A percentile compares a stretch with the other conserved stretches of the same genome.
Evolutionary conservation across 371 early-diverging fungal species (phyloP).

Genomic region (Lichtheimia ornata): DNA sequence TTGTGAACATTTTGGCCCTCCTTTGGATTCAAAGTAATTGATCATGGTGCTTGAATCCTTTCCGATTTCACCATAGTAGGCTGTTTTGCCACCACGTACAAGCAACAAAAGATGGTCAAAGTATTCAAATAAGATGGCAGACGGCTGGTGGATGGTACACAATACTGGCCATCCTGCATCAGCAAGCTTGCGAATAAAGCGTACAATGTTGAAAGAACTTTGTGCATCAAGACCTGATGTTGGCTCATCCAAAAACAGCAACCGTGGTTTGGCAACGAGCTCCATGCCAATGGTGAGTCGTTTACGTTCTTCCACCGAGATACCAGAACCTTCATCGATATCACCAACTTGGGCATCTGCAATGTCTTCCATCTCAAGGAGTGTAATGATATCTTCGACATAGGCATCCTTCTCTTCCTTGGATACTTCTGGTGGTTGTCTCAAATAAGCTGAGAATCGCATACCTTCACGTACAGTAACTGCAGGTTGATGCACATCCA

Average conservation of each 20-base stretch:
- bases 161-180: constrained; percentile 60
- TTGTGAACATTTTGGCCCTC: constrained; percentile 55
- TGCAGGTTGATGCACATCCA: constrained; percentile 73
- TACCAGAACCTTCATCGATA: constrained; percentile 46
- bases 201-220: constrained; percentile 70
- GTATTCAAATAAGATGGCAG: constrained; percentile 60
- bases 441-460: constrained; percentile 68
- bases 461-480: constrained; percentile 65
- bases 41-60: constrained; percentile 50
- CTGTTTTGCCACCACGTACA: constrained; percentile 63
- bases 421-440: constrained; percentile 55
- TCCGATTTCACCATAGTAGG: constrained; percentile 70
- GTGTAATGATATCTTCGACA: constrained; percentile 67
- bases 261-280: constrained; percentile 70
- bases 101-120: constrained; percentile 70
- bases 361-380: constrained; percentile 61
- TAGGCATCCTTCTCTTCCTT: constrained; percentile 57
- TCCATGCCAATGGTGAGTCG: constrained; percentile 72
- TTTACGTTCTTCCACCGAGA: constrained; percentile 67
- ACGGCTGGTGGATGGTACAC: constrained; percentile 73
- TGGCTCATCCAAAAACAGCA: constrained; percentile 85
- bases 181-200: constrained; percentile 65
- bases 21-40: constrained; percentile 63
- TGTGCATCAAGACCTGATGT: constrained; percentile 72
- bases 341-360: constrained; percentile 60